Conservation (phyloP, 441 rosid species). For the Bocquillonia castaneifolia region DNA sequence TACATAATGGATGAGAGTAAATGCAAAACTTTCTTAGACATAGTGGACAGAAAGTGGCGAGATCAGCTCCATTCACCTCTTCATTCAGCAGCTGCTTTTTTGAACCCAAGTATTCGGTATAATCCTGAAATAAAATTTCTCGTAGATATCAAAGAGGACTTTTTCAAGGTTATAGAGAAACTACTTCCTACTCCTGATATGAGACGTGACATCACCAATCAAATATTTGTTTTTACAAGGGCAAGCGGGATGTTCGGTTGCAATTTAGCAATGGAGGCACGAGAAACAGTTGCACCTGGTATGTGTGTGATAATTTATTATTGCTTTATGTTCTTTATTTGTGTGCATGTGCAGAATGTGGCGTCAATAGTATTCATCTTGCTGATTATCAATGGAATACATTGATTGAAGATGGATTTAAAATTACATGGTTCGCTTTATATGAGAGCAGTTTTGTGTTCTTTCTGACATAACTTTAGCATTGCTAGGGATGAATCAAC, state of each 20-base stretch:
- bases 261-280: slow-evolving; percentile 74
- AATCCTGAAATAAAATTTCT: slow-evolving; percentile 73
- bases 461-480: not conserved
- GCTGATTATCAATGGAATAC: not conserved
- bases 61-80: slow-evolving; percentile 78
- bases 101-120: slow-evolving; percentile 78
- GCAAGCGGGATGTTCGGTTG: slow-evolving; percentile 81
- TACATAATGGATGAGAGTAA: slow-evolving; percentile 83
- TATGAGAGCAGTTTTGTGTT: not conserved
- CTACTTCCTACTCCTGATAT: slow-evolving; percentile 77
- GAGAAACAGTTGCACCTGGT: slow-evolving; percentile 75
- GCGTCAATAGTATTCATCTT: not conserved
- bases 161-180: slow-evolving; percentile 74
- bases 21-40: slow-evolving; percentile 69
- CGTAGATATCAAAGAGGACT: slow-evolving; percentile 66
- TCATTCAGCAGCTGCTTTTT: slow-evolving; percentile 78
- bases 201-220: slow-evolving; percentile 74
- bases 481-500: not conserved
- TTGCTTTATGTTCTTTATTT: not conserved
- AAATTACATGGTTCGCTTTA: too few relatives aligned
- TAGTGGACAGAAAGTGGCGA: slow-evolving; percentile 73
- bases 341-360: not conserved
- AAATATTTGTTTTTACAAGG: slow-evolving; percentile 61
- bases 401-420: not conserved
- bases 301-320: slow-evolving; percentile 15